phyloP scores from a whole-genome alignment of 176 grass and related monocot species.

The Aechmea fasciata region DNA sequence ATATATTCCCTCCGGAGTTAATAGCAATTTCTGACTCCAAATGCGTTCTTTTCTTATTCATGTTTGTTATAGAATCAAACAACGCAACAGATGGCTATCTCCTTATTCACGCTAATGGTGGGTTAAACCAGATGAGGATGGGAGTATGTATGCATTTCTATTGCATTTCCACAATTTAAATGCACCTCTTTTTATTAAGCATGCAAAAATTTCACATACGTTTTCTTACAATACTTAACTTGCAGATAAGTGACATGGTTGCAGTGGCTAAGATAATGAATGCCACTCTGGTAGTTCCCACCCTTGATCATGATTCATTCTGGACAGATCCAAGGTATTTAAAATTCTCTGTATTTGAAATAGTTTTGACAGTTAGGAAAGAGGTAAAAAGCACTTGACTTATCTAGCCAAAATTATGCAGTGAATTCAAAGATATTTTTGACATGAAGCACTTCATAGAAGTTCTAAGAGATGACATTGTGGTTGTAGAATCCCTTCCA shows the following conservation, averaged over 20 bases:
- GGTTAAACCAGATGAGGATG: slow-evolving; percentile 79
- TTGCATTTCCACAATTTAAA: neutral
- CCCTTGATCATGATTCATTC: slow-evolving; percentile 71
- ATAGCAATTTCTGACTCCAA: neutral
- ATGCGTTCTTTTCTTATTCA: neutral
- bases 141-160: slow-evolving; percentile 35
- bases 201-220: neutral
- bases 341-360: neutral
- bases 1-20: neutral
- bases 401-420: slow-evolving; percentile 18
- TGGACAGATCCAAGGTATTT: slow-evolving; percentile 65
- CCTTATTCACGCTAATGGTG: slow-evolving; percentile 57
- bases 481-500: slow-evolving; percentile 67
- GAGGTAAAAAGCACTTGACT: neutral
- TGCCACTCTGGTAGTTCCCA: slow-evolving; percentile 57
- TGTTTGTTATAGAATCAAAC: slow-evolving; percentile 20
- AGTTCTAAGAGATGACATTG: slow-evolving; percentile 60
- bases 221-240: slow-evolving; percentile 20
- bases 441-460: slow-evolving; percentile 70
- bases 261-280: slow-evolving; percentile 80
- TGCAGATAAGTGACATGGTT: slow-evolving; percentile 87
- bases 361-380: neutral
- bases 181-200: neutral
- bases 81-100: slow-evolving; percentile 48
- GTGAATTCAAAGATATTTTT: slow-evolving; percentile 95